Percentiles rank a stretch among this genome's conserved stretches.
These are phyloP conservation scores for Termitomyces sp. DNA, from an alignment of 768 basidiomycete genomes.

Conservation along the genomic window DNA sequence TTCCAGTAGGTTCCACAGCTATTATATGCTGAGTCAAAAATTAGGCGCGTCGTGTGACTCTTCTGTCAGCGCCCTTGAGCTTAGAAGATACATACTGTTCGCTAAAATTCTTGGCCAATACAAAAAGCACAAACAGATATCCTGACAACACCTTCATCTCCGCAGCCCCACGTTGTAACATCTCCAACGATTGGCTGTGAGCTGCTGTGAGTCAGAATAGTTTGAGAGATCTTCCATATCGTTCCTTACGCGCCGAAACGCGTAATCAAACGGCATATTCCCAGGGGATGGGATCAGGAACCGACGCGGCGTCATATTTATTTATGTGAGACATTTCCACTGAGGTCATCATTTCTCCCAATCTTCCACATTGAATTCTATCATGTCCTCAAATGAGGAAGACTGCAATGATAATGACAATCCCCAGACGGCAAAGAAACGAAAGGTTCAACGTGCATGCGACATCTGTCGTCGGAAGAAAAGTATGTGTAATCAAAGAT, in stretches of 20 bases:
- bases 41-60: background rate
- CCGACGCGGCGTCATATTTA: conserved; percentile 7
- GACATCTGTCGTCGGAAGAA: conserved; percentile 85
- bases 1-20: background rate
- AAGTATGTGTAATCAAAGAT: conserved; percentile 37
- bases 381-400: conserved; percentile 67
- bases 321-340: conserved; percentile 2
- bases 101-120: background rate
- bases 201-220: background rate
- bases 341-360: conserved; percentile 10
- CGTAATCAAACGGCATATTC: conserved; percentile 11
- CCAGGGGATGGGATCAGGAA: conserved; percentile 9
- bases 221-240: background rate
- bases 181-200: background rate
- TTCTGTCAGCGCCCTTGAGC: background rate
- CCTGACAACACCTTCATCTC: background rate
- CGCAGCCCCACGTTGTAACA: background rate
- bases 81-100: too few relatives aligned
- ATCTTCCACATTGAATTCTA: background rate
- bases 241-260: conserved; percentile 1
- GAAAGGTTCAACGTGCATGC: conserved; percentile 75
- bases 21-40: background rate
- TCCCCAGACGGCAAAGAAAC: conserved; percentile 52
- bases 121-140: background rate
- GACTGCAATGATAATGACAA: conserved; percentile 49